Conservation (phyloP, 2,329 filamentous ascomycete species). For the Hymenoscyphus scutula region DNA sequence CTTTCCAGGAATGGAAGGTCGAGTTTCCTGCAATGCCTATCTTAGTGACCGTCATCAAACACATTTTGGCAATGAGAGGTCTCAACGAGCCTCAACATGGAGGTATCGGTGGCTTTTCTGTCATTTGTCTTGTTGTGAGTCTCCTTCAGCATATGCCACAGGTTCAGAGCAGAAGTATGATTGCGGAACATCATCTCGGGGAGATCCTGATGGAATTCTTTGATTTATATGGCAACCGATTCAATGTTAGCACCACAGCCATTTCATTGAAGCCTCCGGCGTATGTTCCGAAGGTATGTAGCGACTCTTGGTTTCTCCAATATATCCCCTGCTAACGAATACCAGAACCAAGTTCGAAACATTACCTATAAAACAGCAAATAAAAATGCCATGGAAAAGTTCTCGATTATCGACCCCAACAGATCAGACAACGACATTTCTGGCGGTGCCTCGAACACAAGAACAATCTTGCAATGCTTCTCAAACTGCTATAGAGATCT, state of each 20-base stretch:
- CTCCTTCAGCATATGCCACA: constrained; percentile 79
- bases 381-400: constrained; percentile 53
- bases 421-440: constrained; percentile 83
- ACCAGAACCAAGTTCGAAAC: constrained; percentile 22
- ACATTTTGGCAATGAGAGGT: constrained; percentile 83
- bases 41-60: constrained; percentile 85
- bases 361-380: constrained; percentile 45
- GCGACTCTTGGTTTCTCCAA: not conserved
- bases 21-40: constrained; percentile 82
- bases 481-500: constrained; percentile 59
- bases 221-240: constrained; percentile 80
- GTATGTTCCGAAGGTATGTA: constrained; percentile 71
- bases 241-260: constrained; percentile 67
- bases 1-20: constrained; percentile 75
- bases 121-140: constrained; percentile 90
- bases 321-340: constrained; percentile 13
- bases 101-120: constrained; percentile 88
- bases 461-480: constrained; percentile 68
- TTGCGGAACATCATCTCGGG: constrained; percentile 67
- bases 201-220: constrained; percentile 84
- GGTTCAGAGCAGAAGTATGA: constrained; percentile 58
- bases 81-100: constrained; percentile 90
- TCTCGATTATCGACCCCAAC: constrained; percentile 93
- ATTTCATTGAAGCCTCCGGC: constrained; percentile 74
- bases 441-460: constrained; percentile 73